Percentiles rank a stretch among this genome's conserved stretches.
Conservation (phyloP, 2,329 filamentous ascomycete genomes). For the Apiospora hydei region DNA sequence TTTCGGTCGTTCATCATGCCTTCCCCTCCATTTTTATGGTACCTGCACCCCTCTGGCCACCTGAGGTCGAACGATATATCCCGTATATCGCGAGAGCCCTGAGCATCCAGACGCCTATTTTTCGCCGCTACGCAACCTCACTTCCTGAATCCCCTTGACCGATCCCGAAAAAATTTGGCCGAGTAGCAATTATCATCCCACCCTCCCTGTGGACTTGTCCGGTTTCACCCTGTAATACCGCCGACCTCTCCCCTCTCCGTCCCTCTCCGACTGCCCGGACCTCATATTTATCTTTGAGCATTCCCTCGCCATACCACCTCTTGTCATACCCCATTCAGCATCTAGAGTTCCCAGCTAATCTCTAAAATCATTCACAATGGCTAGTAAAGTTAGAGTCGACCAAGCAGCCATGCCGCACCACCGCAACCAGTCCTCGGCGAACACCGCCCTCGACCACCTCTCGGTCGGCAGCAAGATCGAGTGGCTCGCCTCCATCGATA, state of each 20-base stretch:
- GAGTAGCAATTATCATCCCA: slow-evolving; percentile 6
- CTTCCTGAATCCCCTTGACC: slow-evolving; percentile 5
- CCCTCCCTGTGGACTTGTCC: slow-evolving; percentile 9
- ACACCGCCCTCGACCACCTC: slow-evolving; percentile 85
- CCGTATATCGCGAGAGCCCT: slow-evolving; percentile 14
- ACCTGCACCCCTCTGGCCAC: slow-evolving; percentile 16
- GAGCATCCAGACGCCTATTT: slow-evolving; percentile 5
- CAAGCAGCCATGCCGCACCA: slow-evolving; percentile 28
- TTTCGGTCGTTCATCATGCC: slow-evolving; percentile 12
- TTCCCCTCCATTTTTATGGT: slow-evolving; percentile 21
- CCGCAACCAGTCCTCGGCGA: slow-evolving; percentile 49
- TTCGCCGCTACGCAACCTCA: slow-evolving; percentile 14
- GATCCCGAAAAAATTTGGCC: slow-evolving; percentile 15
- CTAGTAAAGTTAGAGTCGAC: slow-evolving; percentile 5
- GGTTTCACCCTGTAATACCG: slow-evolving; percentile 22
- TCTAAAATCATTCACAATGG: not conserved
- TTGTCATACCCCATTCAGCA: not conserved
- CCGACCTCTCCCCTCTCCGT: slow-evolving; percentile 9
- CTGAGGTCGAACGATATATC: slow-evolving; percentile 18
- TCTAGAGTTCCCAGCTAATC: not conserved
- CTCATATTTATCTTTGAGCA: slow-evolving; percentile 5
- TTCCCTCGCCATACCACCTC: not conserved
- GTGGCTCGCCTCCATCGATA: slow-evolving; percentile 79
- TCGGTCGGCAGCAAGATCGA: slow-evolving; percentile 74
- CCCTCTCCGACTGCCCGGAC: not conserved